Evolutionary conservation across 1,284 basidiomycete species (phyloP), one percentile per base, ranked within the genome.

Genomic region (Mycosarcoma maydis): DNA sequence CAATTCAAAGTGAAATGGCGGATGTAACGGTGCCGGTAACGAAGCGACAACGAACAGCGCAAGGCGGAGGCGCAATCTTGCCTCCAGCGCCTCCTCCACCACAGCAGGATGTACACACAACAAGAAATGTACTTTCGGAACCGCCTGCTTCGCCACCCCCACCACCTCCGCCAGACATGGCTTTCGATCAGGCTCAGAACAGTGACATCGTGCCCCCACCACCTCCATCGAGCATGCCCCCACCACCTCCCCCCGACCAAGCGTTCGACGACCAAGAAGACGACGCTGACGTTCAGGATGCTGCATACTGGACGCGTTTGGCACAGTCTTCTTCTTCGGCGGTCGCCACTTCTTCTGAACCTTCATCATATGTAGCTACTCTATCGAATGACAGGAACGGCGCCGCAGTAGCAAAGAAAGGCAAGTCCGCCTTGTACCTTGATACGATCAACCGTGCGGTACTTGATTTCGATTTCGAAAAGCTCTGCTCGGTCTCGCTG

Each of bases 391-490:
- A 17, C 26, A 19, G 14, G 85, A 65, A 85, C 38, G 32, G 27
- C 14, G 9, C 20, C 11, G 2, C n/a, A 14, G 9, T 22, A 6
- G 4, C 55, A 23, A 61, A 75, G 34, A 86, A 86, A 48, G 86
- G 89, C 37, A 90, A 90, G 27, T 59, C 53, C 44, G 94, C 98
- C 83, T 86, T 98, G 73, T 98, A 98, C 82, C 89, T 98, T 53
- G 95, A 98, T 84, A 98, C 95, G 32, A 78, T 82, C 65, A 72
- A 81, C 39, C 72, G 81, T 14, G 38, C 45, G 6, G 48, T 89
- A 34, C 88, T 99, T 61, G 96, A 99, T 83, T 99, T 99, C 83
- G 96, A 99, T 84, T 98, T 99, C 80, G 96, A 99, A 85, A 93
- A 95, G 85, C 87, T 98, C 26, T 99, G 96, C 85, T 97, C 93